Base-by-base conservation (phyloP, 768 basidiomycete species). In the Lentinula guzmanii region DNA sequence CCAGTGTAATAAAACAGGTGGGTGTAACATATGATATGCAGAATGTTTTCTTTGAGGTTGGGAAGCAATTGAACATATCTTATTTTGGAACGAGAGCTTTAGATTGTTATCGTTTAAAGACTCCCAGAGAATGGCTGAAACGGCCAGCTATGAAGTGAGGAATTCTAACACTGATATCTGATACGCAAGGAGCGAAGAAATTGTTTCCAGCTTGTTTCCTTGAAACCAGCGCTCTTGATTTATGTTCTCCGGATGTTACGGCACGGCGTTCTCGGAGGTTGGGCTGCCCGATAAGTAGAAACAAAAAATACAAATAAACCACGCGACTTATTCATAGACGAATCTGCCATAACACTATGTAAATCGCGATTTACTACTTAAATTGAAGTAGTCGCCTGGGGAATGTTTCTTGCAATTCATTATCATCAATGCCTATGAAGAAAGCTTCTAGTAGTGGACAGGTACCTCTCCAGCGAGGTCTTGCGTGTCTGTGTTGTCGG, bases 401-500 rank as follows among this genome's bases (percentile, higher is more conserved):
- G 15, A 56, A 46, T 48, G 18, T 45, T 34, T 37, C 56, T 34
- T 34, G 4, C 41, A 34, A 42, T 33, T 48, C 41, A 4, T 43
- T 46, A 51, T 48, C 56, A 62, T 62, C 55, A 58, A 71, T 67
- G 65, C 62, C 68, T 52, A 56, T 65, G 64, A 70, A 72, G 64
- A 75, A 75, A 65, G 58, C 65, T 48, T 48, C 66, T 52, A 53
- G 69, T 52, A 53, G 69, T 48, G 21, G 51, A 5, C 51, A 52
- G 21, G 53, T 66, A 13, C 70, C 76, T 46, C 67, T 77, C 1
- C 75, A 75, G 62, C 70, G 76, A 63, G 75, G 75, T 50, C 72
- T 72, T 37, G 76, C 76, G 7, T 77, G 76, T 58, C 65, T 77
- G 21, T 74, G 71, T 63, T 77, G 76, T 58, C 65, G 70, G 70